Evolutionary conservation across 179 eudicot genomes (phyloP), one percentile per base, ranked within the genome.

Genomic region (Silene vulgaris): DNA sequence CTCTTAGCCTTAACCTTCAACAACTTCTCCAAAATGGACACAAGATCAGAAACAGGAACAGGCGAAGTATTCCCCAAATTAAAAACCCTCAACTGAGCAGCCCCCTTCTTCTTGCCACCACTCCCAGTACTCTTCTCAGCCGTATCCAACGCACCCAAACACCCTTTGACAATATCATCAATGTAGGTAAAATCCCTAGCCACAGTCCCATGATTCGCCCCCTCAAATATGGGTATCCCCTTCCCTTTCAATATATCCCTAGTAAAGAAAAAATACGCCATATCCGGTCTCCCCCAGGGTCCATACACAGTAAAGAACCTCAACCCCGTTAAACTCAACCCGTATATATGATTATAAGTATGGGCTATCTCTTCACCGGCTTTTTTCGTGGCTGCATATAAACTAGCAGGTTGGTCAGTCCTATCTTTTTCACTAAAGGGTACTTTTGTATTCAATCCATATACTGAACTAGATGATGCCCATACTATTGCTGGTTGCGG

Each of bases 271-370:
- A 91, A 93, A 66, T 93, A 93, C 0, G 97, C 98, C 98, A 93
- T 93, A 59, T 93, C 98, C 0, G 98, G 98, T 50, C 98, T 86
- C 54, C 98, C 98, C 98, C 98, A 93, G 62, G 97, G 98, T 0
- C 98, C 98, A 77, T 93, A 93, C 16, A 91, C 97, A 5, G 97
- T 91, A 59, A 91, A 91, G 77, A 91, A 91, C 70, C 97, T 79
- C 81, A 91, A 82, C 14, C 92, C 97, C 8, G 95, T 90, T 0
- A 91, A 63, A 4, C 91, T 87, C 9, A 91, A 84, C 0, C 97
- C 97, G 43, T 91, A 85, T 0, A 91, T 91, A 80, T 91, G 97
- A 63, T 91, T 91, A 78, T 91, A 91, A 8, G 97, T 91, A 61
- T 91, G 97, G 2, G 97, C 97, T 35, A 91, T 91, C 40, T 86